Percentiles rank a stretch among this genome's conserved stretches.
Evolutionary conservation across 768 basidiomycete genomes (phyloP).

Genomic region (Trametopsis cervina): DNA sequence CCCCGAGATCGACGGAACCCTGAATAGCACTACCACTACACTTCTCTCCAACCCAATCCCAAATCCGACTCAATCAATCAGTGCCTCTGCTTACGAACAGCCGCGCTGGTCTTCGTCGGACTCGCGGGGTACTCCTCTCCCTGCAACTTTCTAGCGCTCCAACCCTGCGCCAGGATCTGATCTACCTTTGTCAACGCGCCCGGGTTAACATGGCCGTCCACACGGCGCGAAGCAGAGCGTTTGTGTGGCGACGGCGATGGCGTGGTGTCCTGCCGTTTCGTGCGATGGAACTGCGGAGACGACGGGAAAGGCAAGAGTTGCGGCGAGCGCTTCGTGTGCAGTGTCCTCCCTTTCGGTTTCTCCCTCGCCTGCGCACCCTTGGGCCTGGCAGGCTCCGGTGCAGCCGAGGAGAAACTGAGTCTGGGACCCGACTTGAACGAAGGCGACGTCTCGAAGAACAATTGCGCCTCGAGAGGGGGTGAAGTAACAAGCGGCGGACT

Average conservation of each 20-base stretch:
- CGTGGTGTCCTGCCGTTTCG: not conserved
- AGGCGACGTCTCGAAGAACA: constrained; percentile 37
- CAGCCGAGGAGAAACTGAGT: constrained; percentile 9
- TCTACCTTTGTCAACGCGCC: constrained; percentile 6
- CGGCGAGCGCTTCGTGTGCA: constrained; percentile 13
- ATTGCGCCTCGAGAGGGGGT: constrained; percentile 45
- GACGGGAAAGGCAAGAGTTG: constrained; percentile 11
- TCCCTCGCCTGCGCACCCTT: not conserved
- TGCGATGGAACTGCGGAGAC: constrained; percentile 1
- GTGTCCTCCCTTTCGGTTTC: constrained; percentile 10
- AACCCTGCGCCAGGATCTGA: constrained; percentile 9
- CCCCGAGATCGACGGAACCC: too few relatives aligned
- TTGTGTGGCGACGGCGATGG: too few relatives aligned
- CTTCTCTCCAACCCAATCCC: too few relatives aligned
- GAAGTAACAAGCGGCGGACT: constrained; percentile 55
- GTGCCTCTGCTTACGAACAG: not conserved
- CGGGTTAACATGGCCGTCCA: too few relatives aligned
- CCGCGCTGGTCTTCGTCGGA: constrained; percentile 12
- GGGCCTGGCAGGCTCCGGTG: not conserved
- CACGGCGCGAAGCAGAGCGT: too few relatives aligned
- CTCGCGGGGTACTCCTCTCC: constrained; percentile 6
- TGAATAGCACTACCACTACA: too few relatives aligned
- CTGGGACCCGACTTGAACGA: constrained; percentile 14
- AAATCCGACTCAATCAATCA: too few relatives aligned
- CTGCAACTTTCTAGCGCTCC: not conserved